Percentiles rank a stretch among this genome's conserved stretches.
Conservation (phyloP, 2,329 filamentous ascomycete genomes). For the Zasmidium angulare region DNA sequence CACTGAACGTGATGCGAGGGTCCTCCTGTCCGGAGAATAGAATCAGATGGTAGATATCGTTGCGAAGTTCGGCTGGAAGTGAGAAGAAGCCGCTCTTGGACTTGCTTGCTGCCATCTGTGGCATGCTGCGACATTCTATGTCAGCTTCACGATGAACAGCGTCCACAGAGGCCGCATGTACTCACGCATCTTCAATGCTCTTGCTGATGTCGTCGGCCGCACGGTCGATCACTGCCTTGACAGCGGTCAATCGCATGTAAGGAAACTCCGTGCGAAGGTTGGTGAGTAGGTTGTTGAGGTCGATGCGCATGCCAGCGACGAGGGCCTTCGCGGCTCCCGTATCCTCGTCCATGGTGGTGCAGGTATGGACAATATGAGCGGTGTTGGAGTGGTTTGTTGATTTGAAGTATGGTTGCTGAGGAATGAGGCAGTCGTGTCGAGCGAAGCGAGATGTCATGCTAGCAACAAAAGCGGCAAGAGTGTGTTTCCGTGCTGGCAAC, state of each 20-base stretch:
- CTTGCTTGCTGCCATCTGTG: not conserved
- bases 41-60: not conserved
- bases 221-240: not conserved
- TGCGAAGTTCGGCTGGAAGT: not conserved
- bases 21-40: not conserved
- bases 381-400: no score
- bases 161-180: not conserved
- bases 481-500: no score
- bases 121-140: not conserved
- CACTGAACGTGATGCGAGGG: not conserved
- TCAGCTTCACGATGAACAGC: not conserved
- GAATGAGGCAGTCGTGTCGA: no score
- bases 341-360: not conserved
- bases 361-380: not conserved
- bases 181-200: not conserved
- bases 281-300: not conserved
- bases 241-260: not conserved
- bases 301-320: not conserved
- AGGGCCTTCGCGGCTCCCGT: not conserved
- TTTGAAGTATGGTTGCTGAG: no score
- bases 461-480: no score
- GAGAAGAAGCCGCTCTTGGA: not conserved
- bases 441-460: no score
- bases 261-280: not conserved
- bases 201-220: not conserved